Evolutionary conservation across 352 stramenopile species (phyloP), one percentile per base, ranked within the genome.

Genomic region (Phytophthora aleatoria): DNA sequence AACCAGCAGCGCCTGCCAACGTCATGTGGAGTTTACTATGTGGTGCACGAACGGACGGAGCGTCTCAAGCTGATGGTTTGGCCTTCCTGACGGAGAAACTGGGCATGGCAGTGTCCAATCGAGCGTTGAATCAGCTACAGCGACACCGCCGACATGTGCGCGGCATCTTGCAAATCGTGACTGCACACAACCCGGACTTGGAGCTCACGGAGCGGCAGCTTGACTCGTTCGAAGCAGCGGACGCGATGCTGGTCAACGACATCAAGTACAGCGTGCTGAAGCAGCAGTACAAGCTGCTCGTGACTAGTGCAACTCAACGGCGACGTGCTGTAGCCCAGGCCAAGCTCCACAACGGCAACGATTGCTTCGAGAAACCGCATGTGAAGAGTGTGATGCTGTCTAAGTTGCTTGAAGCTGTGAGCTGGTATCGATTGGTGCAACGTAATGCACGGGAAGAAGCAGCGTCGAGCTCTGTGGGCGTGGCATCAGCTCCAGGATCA

Each of bases 381-480:
- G 60, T 78, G 8, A 91, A 89, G 66, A 79, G 48, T 49, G 64
- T 69, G 8, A 95, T 91, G 82, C 53, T 95, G 51, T 67, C 65
- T 8, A 91, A 91, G 53, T 66, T 95, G 28, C 65, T 95, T 0
- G 85, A 94, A 55, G 87, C 85, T 3, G 87, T 91, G 38, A 93
- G 85, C 61, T 95, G 87, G 85, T 95, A 94, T 49, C 79, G 87
- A 13, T 71, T 94, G 35, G 74, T 94, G n/a, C 85, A 95, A 60
- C 79, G 73, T n/a, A 94, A 92, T 28, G 71, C 83, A 3, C 71
- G 85, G 20, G 78, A 91, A 41, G 77, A 93, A 48, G 83, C 81
- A 1, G 78, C 81, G 0, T 87, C 79, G 1, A 78, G 64, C 1
- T 83, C 76, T 28, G 83, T 90, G 0, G 64, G 73, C 10, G 36